These are phyloP conservation scores for Boletus vermiculosoides DNA, from an alignment of 768 basidiomycete species.

Conservation along the genomic window DNA sequence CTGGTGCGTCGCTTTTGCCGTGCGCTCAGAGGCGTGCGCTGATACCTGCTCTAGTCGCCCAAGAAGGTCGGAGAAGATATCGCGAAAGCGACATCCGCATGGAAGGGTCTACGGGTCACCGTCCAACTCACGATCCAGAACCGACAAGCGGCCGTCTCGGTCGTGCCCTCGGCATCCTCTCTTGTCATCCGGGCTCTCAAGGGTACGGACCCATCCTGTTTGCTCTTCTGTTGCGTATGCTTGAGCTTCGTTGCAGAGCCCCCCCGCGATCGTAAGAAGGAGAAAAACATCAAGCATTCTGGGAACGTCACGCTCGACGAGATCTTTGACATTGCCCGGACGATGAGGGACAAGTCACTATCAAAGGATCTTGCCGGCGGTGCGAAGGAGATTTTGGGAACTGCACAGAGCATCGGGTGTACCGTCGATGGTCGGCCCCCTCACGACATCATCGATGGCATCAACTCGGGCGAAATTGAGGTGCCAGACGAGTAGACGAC, in stretches of 20 bases:
- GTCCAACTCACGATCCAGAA: slow-evolving; percentile 99
- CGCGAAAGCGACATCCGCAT: slow-evolving; percentile 95
- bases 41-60: slow-evolving; percentile 66
- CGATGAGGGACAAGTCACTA: slow-evolving; percentile 91
- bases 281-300: slow-evolving; percentile 99
- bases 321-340: slow-evolving; percentile 93
- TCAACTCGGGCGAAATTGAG: slow-evolving; percentile 81
- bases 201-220: slow-evolving; percentile 53
- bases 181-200: slow-evolving; percentile 98
- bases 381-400: slow-evolving; percentile 97
- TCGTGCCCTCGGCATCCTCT: slow-evolving; percentile 96
- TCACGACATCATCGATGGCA: slow-evolving; percentile 89
- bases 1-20: slow-evolving; percentile 57
- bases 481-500: slow-evolving; percentile 75
- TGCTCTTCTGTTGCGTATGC: background rate
- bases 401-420: slow-evolving; percentile 95
- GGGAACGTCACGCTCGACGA: slow-evolving; percentile 94
- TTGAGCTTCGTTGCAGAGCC: slow-evolving; percentile 61
- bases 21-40: slow-evolving; percentile 4
- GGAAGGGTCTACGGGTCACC: slow-evolving; percentile 99
- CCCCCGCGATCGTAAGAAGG: slow-evolving; percentile 99
- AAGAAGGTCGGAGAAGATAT: slow-evolving; percentile 99
- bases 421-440: slow-evolving; percentile 91
- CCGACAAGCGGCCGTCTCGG: slow-evolving; percentile 95
- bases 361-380: slow-evolving; percentile 88